phyloP scores from a whole-genome alignment of 1,284 basidiomycete genomes.

The Apiotrichum laibachii region DNA sequence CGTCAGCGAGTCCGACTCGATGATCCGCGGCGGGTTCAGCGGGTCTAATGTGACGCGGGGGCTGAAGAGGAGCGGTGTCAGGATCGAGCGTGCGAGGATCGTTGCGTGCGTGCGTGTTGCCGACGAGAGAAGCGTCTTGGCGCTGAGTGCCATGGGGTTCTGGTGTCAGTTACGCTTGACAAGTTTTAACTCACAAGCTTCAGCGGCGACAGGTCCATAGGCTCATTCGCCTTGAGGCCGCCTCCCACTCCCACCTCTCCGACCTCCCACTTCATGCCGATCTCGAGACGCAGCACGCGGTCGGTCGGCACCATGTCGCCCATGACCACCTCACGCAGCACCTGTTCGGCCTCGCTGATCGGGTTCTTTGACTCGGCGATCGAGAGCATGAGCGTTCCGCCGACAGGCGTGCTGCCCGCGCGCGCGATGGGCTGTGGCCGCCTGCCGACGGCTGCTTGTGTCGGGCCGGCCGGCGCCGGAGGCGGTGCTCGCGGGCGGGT shows the following conservation, averaged over 20 bases:
- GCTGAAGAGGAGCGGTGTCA: conserved; percentile 27
- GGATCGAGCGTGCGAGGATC: conserved; percentile 31
- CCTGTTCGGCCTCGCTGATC: conserved; percentile 17
- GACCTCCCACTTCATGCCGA: conserved; percentile 41
- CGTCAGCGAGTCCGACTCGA: conserved; percentile 20
- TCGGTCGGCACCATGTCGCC: conserved; percentile 26
- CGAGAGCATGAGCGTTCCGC: conserved; percentile 33
- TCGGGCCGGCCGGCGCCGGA: conserved; percentile 11
- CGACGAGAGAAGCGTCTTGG: conserved; percentile 31
- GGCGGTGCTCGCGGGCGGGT: conserved; percentile 23
- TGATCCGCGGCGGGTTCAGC: conserved; percentile 30
- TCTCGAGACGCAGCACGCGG: conserved; percentile 27
- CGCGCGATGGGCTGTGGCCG: conserved; percentile 16
- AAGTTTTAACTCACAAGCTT: conserved; percentile 27
- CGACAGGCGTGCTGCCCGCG: conserved; percentile 24
- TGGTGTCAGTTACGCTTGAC: conserved; percentile 11
- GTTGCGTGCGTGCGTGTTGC: conserved; percentile 40
- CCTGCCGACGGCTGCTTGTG: conserved; percentile 24
- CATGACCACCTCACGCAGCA: conserved; percentile 23
- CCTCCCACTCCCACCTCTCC: conserved; percentile 40
- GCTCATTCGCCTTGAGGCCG: conserved; percentile 34
- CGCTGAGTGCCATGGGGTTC: conserved; percentile 32
- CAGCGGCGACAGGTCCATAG: conserved; percentile 31
- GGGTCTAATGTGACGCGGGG: conserved; percentile 33
- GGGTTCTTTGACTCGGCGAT: conserved; percentile 24